Base-by-base conservation (phyloP, 768 basidiomycete genomes). In the Hypsizygus marmoreus region DNA sequence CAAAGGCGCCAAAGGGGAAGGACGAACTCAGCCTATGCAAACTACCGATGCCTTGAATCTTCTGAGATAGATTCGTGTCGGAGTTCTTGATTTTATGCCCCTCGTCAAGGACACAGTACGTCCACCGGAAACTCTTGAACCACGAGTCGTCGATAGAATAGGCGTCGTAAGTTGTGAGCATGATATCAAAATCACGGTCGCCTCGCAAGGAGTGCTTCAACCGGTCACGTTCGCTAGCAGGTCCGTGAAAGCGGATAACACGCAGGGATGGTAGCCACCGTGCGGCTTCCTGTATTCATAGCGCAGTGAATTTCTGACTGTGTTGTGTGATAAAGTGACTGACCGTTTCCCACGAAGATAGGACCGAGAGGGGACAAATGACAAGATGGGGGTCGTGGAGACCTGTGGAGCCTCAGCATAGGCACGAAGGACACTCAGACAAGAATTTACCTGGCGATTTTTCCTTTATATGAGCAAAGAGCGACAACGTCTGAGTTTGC, bases 11-110 rank as follows among this genome's bases (percentile, higher is more conserved):
- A 22, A 34, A 16, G 16, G 9, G 9, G 16, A 28, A 20, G 16
- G 33, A 40, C 64, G 45, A 39, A 79, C 79, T 79, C 25, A 88
- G 64, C 33, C 85, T 72, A 63, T 79, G 79, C 43, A 80, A 56
- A 13, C 81, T 72, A 12, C 78, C 74, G n/a, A 82, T 38, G 26
- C 79, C 76, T 42, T 80, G 79, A 10, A 86, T 56, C 38, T 79
- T 82, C 44, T 65, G 56, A 2, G 81, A 64, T 6, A 84, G 51
- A 19, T 75, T 73, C 17, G 79, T 79, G 26, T 78, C 80, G 8
- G 79, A 65, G 50, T 87, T 87, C 67, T 88, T 88, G 67, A 89
- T 84, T 55, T 74, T 77, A 64, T 89, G 87, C 4, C 82, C 82
- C 57, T 84, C 82, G 49, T 84, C 82, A 10, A 84, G 72, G 5